phyloP scores from a whole-genome alignment of 116 monocot genomes.

The Iris pallida region DNA sequence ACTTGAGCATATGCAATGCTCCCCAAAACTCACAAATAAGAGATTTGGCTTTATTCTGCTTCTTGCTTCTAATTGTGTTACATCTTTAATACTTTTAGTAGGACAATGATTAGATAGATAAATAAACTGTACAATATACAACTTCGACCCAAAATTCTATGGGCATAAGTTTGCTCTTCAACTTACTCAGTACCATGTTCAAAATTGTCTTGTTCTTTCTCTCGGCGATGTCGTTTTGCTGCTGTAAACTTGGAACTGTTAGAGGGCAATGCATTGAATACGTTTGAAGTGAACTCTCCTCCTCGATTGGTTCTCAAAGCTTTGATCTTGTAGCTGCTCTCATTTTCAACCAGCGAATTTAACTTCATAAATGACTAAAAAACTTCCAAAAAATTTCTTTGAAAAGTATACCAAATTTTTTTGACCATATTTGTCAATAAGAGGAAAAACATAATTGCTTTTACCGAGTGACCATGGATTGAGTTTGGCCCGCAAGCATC shows the following conservation, averaged over 20 bases:
- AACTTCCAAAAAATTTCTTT: not conserved
- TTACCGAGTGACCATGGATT: not conserved
- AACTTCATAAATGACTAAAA: not conserved
- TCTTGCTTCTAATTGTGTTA: constrained; percentile 4
- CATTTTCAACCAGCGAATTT: not conserved
- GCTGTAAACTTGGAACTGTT: constrained; percentile 3
- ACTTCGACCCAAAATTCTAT: constrained; percentile 7
- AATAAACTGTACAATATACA: not conserved
- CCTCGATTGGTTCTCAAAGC: constrained; percentile 12
- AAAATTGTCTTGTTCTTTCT: constrained; percentile 1
- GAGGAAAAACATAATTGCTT: not conserved
- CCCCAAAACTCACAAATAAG: constrained; percentile 16
- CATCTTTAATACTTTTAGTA: not conserved
- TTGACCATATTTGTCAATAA: not conserved
- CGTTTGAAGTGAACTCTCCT: constrained; percentile 6
- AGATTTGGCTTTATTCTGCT: not conserved
- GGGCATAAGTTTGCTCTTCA: not conserved
- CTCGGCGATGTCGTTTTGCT: constrained; percentile 16
- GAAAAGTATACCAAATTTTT: not conserved
- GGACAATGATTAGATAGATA: constrained; percentile 9
- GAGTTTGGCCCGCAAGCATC: not conserved
- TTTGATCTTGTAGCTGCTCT: not conserved
- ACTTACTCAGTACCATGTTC: not conserved
- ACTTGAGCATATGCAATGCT: constrained; percentile 12
- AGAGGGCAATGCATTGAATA: constrained; percentile 2